Percentiles rank a stretch among this genome's conserved stretches.
These are phyloP conservation scores for Hamamelis virginiana DNA, from an alignment of 164 flowering plant genomes.

Conservation along the genomic window DNA sequence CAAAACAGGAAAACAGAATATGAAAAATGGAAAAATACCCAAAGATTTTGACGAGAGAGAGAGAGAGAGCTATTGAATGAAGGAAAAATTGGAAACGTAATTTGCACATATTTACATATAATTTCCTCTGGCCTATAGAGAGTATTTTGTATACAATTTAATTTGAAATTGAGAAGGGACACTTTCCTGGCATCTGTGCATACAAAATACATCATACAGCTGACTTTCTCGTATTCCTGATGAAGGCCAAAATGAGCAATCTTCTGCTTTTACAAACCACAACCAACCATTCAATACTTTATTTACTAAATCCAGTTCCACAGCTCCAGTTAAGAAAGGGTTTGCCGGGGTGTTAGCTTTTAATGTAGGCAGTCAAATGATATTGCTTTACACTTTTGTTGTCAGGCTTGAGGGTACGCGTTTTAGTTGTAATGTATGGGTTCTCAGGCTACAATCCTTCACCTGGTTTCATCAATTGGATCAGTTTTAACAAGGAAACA, in stretches of 20 bases:
- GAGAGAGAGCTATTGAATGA: background rate
- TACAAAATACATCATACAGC: conserved; percentile 4
- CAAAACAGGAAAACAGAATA: too few relatives aligned
- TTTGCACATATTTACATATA: conserved; percentile 24
- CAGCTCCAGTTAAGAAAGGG: background rate
- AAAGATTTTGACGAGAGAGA: background rate
- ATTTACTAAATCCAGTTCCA: background rate
- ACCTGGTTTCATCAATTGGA: conserved; percentile 44
- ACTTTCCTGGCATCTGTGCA: conserved; percentile 18
- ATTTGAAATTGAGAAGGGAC: conserved; percentile 5
- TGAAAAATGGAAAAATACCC: background rate
- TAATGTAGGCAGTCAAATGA: conserved; percentile 7
- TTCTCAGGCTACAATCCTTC: conserved; percentile 63
- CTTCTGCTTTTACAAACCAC: conserved; percentile 13
- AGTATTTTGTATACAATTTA: conserved; percentile 13
- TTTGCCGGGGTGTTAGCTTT: conserved; percentile 28
- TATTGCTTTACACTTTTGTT: conserved; percentile 24
- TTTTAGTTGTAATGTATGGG: conserved; percentile 56
- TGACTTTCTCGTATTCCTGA: background rate
- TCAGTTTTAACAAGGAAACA: conserved; percentile 5
- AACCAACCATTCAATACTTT: conserved; percentile 3
- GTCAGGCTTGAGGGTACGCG: conserved; percentile 29
- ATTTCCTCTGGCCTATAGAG: conserved; percentile 3
- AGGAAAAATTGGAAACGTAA: conserved; percentile 3
- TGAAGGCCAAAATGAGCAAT: conserved; percentile 7